Percentiles rank a stretch among this genome's conserved stretches.
These are phyloP conservation scores for Hypericum perforatum DNA, from an alignment of 345 rosid genomes.

Conservation along the genomic window DNA sequence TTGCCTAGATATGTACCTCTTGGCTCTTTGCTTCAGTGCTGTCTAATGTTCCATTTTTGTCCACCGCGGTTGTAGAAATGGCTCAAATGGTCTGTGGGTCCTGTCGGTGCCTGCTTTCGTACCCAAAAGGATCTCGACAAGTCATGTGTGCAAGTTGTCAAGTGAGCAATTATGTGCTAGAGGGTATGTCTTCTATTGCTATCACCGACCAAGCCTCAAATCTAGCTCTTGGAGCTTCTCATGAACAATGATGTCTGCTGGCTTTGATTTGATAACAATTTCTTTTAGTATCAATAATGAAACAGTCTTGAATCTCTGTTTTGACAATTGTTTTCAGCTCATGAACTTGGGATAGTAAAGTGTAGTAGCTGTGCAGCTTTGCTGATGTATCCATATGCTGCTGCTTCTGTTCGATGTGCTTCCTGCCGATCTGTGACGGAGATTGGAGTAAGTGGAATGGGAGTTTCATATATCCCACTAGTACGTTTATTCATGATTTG, in stretches of 20 bases:
- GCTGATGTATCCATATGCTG: conserved; percentile 78
- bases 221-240: too few species aligned
- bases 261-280: too few species aligned
- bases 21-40: not conserved
- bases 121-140: conserved; percentile 55
- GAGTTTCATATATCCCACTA: not conserved
- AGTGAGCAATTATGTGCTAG: conserved; percentile 62
- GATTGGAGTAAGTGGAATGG: conserved; percentile 44
- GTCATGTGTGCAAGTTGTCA: conserved; percentile 62
- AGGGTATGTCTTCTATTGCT: conserved; percentile 42
- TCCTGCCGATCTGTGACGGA: conserved; percentile 64
- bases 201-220: not conserved
- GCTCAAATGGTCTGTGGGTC: conserved; percentile 95
- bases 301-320: too few species aligned
- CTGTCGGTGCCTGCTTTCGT: conserved; percentile 65
- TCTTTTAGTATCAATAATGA: too few species aligned
- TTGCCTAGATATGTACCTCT: not conserved
- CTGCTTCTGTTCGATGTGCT: conserved; percentile 73
- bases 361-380: conserved; percentile 49
- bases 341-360: conserved; percentile 63
- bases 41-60: not conserved
- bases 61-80: conserved; percentile 28
- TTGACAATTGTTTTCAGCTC: conserved; percentile 35
- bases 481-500: not conserved
- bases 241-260: too few species aligned